Evolutionary conservation across 148 eudicot species (phyloP).

Genomic region (Fagopyrum homotropicum): DNA sequence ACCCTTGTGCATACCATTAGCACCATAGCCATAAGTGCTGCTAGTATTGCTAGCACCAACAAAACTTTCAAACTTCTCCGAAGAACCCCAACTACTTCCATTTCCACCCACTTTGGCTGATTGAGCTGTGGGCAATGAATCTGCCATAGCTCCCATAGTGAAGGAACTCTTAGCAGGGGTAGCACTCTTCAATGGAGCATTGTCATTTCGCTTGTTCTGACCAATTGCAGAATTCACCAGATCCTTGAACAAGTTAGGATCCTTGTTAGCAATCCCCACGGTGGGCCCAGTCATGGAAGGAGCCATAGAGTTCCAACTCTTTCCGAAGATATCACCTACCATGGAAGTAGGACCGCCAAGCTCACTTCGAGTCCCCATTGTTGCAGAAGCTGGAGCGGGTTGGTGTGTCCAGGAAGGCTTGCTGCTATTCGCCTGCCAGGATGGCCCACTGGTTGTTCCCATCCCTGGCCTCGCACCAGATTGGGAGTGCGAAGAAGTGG

Average conservation of each 20-base stretch:
- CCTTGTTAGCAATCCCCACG: conserved; percentile 69
- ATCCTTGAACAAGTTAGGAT: conserved; percentile 83
- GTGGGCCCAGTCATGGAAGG: conserved; percentile 11
- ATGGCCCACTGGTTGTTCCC: conserved; percentile 26
- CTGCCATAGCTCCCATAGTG: conserved; percentile 55
- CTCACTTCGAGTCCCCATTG: conserved; percentile 24
- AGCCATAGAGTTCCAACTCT: conserved; percentile 52
- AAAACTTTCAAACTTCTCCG: conserved; percentile 22
- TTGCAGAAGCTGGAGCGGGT: conserved; percentile 44
- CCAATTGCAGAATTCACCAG: conserved; percentile 63
- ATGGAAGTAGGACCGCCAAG: conserved; percentile 56
- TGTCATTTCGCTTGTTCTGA: conserved; percentile 35
- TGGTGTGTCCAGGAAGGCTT: conserved; percentile 85
- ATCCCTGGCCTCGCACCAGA: conserved; percentile 23
- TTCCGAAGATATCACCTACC: conserved; percentile 88
- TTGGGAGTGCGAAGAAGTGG: conserved; percentile 16
- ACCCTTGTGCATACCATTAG: conserved; percentile 8
- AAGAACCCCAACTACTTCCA: conserved; percentile 24
- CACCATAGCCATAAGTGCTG: background rate
- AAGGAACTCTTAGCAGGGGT: conserved; percentile 26
- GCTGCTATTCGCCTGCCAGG: conserved; percentile 43
- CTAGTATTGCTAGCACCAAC: conserved; percentile 14
- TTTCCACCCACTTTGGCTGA: conserved; percentile 18
- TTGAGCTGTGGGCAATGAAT: conserved; percentile 50
- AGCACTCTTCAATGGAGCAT: conserved; percentile 62